These are phyloP conservation scores for Elaphomyces granulatus DNA, from an alignment of 495 filamentous ascomycete species.

Conservation along the genomic window DNA sequence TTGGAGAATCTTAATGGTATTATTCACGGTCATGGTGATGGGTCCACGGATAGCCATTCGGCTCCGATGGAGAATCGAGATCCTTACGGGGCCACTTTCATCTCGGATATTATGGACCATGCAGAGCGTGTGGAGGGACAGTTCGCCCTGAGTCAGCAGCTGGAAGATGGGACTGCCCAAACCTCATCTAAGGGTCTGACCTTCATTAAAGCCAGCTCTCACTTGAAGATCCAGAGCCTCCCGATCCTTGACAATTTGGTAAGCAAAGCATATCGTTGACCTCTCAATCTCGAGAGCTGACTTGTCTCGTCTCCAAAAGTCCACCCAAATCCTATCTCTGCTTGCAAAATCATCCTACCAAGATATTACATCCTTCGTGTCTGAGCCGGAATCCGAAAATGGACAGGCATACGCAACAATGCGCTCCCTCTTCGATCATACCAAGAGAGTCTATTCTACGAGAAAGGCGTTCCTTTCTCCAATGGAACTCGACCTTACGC, in stretches of 20 bases:
- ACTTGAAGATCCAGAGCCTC: slow-evolving; percentile 52
- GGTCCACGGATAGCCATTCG: slow-evolving; percentile 1
- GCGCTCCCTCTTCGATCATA: slow-evolving; percentile 66
- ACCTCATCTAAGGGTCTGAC: slow-evolving; percentile 24
- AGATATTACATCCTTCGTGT: slow-evolving; percentile 63
- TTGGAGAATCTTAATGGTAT: slow-evolving; percentile 1
- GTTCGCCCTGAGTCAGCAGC: slow-evolving; percentile 24
- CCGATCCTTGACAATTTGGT: slow-evolving; percentile 63
- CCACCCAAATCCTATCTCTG: slow-evolving; percentile 55
- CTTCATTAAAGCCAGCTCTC: slow-evolving; percentile 39
- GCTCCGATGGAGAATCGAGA: slow-evolving; percentile 3
- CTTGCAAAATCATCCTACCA: slow-evolving; percentile 52
- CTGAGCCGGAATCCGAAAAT: slow-evolving; percentile 56
- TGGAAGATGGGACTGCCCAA: slow-evolving; percentile 18
- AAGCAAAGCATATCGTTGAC: slow-evolving; percentile 10
- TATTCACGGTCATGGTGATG: background rate
- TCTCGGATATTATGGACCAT: slow-evolving; percentile 34
- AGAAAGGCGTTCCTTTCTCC: slow-evolving; percentile 55
- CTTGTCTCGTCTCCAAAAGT: slow-evolving; percentile 26
- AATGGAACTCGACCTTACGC: slow-evolving; percentile 55
- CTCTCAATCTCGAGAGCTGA: slow-evolving; percentile 1
- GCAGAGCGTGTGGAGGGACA: slow-evolving; percentile 34
- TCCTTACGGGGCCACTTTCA: slow-evolving; percentile 4
- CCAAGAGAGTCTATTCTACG: slow-evolving; percentile 63
- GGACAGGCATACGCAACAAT: slow-evolving; percentile 69